Evolutionary conservation across 169 alveolate species (phyloP).

Genomic region (Neospora caninum): DNA sequence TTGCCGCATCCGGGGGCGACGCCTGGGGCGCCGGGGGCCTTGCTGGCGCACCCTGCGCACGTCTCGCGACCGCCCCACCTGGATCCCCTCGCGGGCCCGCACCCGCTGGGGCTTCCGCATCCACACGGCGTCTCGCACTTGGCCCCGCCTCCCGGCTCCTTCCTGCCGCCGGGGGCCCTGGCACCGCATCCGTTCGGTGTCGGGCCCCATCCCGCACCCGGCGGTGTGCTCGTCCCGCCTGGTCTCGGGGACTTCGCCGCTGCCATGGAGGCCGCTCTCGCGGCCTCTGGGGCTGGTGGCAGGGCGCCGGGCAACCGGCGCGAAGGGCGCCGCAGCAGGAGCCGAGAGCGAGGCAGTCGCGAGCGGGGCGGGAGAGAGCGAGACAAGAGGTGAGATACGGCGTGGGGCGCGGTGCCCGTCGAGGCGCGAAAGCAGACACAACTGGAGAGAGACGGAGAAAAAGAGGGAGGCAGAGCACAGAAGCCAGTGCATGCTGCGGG

Average conservation of each 20-base stretch:
- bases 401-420: neutral
- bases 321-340: neutral
- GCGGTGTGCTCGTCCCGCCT: neutral
- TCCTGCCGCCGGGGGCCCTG: neutral
- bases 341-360: slow-evolving; percentile 21
- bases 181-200: slow-evolving; percentile 9
- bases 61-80: neutral
- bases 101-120: neutral
- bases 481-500: neutral
- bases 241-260: neutral
- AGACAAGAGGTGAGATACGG: neutral
- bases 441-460: neutral
- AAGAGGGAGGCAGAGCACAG: neutral
- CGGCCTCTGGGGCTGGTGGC: neutral
- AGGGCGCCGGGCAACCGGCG: neutral
- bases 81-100: neutral
- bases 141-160: neutral
- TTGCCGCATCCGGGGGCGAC: slow-evolving; percentile 47
- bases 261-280: neutral
- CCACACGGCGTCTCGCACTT: neutral
- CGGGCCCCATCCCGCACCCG: neutral
- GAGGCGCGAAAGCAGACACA: neutral
- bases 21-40: slow-evolving; percentile 36
- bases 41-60: slow-evolving; percentile 40
- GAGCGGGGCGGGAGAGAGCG: slow-evolving; percentile 2